Evolutionary conservation across 352 stramenopile genomes (phyloP), one percentile per base, ranked within the genome.

Genomic region (Thalassiosira hispida): DNA sequence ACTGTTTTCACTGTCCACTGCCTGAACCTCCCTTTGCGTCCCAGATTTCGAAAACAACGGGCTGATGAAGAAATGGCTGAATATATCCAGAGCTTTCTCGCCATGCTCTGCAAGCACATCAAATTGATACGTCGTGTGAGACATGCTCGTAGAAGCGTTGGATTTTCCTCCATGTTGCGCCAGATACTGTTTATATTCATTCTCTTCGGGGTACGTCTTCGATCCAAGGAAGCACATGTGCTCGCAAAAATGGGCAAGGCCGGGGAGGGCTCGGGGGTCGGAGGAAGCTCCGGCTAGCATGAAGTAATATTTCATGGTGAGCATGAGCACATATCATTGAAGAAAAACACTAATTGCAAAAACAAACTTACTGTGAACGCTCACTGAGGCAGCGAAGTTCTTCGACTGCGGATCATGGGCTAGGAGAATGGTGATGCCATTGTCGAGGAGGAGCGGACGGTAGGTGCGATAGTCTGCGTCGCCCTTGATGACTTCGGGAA

Each of bases 151-250:
- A 29, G 94, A 98, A 35, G 97, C 97, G 87, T 99, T 99, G 73
- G 86, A 96, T 53, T 93, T 92, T 1, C 97, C 97, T 68, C 96
- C 97, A 77, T 99, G 95, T 9, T 89, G 83, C 16, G 91, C 92
- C n/a, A 99, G 79, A 65, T 94, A 98, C 71, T 91, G 83, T 82
- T 97, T 97, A 79, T 97, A 98, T 65, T 95, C 79, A 61, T 93
- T 93, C 69, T 93, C 87, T 56, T 96, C 89, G 1, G 97, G 96
- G 80, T 98, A 99, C 75, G 98, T 97, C 49, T 91, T 71, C 11
- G 95, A 98, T 14, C 97, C 97, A 2, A 99, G 84, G 80, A 99
- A 99, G 22, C 98, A 93, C 96, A 98, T 98, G 93, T 98, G 96
- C 83, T 99, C 97, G 42, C 70, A 83, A 59, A 94, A 94, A 70